Conservation (phyloP, 2,329 filamentous ascomycete genomes). For the Colletotrichum sp. region DNA sequence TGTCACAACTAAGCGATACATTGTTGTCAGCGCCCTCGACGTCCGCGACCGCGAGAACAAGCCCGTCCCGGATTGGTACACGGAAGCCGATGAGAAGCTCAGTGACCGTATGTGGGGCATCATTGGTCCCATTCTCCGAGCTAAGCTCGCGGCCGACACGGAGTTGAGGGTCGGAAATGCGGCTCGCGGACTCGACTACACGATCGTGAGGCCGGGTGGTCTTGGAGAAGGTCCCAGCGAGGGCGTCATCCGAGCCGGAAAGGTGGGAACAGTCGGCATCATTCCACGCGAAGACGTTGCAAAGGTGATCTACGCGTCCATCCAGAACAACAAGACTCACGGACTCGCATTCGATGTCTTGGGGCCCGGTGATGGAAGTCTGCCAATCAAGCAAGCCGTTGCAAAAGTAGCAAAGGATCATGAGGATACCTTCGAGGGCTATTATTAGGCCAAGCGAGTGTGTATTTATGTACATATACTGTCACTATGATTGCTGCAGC, state of each 20-base stretch:
- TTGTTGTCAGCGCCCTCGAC: conserved; percentile 50
- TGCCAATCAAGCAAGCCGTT: conserved; percentile 40
- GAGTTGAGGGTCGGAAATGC: conserved; percentile 41
- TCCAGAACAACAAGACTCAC: conserved; percentile 42
- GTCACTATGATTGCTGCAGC: background rate
- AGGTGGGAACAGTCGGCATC: conserved; percentile 38
- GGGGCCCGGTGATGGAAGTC: conserved; percentile 37
- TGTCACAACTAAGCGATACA: conserved; percentile 42
- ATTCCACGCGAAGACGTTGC: conserved; percentile 51
- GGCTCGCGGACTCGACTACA: conserved; percentile 44
- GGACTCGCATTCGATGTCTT: conserved; percentile 48
- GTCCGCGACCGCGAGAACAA: conserved; percentile 40
- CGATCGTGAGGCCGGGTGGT: conserved; percentile 46
- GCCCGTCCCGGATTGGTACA: conserved; percentile 47
- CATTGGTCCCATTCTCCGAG: conserved; percentile 43
- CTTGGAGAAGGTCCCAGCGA: conserved; percentile 40
- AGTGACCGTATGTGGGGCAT: conserved; percentile 41
- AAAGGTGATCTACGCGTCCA: conserved; percentile 40
- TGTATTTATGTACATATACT: background rate
- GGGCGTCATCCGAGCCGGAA: conserved; percentile 45
- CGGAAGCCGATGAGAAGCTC: conserved; percentile 37
- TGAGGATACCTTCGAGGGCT: conserved; percentile 33
- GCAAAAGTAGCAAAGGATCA: conserved; percentile 38
- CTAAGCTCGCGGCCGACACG: conserved; percentile 46
- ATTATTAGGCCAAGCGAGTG: conserved; percentile 20